Evolutionary conservation across 805 yeast genomes (phyloP).

Genomic region (Monosporozyma unispora): DNA sequence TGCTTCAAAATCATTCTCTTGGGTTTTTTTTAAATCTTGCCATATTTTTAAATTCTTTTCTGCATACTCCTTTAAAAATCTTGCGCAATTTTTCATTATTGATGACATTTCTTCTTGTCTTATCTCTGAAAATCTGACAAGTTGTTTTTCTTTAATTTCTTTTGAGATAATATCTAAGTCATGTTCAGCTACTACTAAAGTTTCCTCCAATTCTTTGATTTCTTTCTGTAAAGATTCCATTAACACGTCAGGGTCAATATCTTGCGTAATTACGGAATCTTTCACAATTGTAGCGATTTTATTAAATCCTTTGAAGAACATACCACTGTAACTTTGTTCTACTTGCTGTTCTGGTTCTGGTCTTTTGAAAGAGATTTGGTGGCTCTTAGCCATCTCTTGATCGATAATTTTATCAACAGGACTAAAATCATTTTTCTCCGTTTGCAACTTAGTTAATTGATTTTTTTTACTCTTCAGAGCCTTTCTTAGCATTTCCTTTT

Average conservation of each 20-base stretch:
- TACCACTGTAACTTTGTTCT: constrained; percentile 18
- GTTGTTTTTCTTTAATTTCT: constrained; percentile 27
- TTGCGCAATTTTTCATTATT: constrained; percentile 21
- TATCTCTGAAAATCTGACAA: constrained; percentile 22
- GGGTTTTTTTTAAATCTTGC: constrained; percentile 17
- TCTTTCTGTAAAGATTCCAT: constrained; percentile 19
- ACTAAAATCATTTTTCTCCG: constrained; percentile 18
- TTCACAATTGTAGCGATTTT: constrained; percentile 27
- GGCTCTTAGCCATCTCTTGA: constrained; percentile 16
- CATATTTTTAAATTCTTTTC: constrained; percentile 23
- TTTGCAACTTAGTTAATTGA: constrained; percentile 22
- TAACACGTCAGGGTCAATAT: constrained; percentile 18
- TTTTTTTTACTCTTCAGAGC: constrained; percentile 15
- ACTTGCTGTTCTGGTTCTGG: constrained; percentile 10
- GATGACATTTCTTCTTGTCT: constrained; percentile 19
- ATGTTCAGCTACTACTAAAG: constrained; percentile 20
- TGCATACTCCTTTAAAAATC: constrained; percentile 24
- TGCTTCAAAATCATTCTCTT: not conserved
- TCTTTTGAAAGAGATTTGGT: constrained; percentile 14
- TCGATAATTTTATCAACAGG: constrained; percentile 19
- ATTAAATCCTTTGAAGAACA: constrained; percentile 20
- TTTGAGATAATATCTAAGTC: constrained; percentile 26
- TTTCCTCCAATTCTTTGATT: constrained; percentile 17
- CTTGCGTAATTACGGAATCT: constrained; percentile 27
- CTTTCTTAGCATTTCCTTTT: constrained; percentile 21